These are phyloP conservation scores for Tylopilus vinaceipallidus DNA, from an alignment of 768 basidiomycete genomes.

Conservation along the genomic window DNA sequence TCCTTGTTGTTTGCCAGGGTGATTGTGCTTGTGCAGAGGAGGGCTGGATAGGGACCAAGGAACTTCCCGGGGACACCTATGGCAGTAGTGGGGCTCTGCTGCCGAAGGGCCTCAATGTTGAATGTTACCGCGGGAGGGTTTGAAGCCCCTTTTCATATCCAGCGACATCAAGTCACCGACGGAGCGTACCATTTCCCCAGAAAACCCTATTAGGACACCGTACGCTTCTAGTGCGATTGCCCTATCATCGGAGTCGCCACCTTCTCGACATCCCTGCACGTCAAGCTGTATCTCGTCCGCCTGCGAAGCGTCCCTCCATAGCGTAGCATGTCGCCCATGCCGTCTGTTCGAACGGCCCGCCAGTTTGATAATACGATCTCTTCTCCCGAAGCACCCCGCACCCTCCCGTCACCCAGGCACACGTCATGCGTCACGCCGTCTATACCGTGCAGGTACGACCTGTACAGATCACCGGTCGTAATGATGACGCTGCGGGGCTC, in stretches of 20 bases:
- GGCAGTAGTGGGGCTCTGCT: too few species aligned
- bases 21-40: too few species aligned
- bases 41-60: too few species aligned
- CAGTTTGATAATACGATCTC: conserved; percentile 55
- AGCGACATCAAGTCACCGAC: too few species aligned
- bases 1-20: too few species aligned
- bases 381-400: conserved; percentile 27
- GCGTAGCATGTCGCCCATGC: conserved; percentile 37
- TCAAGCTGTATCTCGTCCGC: conserved; percentile 72
- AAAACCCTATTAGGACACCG: too few species aligned
- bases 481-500: conserved; percentile 86
- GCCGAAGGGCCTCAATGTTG: too few species aligned
- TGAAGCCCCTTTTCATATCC: too few species aligned
- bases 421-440: conserved; percentile 52
- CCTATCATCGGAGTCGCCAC: conserved; percentile 33
- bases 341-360: conserved; percentile 44
- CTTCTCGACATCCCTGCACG: conserved; percentile 78
- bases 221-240: too few species aligned
- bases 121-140: too few species aligned
- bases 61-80: too few species aligned
- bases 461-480: conserved; percentile 68
- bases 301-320: conserved; percentile 56
- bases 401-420: conserved; percentile 27
- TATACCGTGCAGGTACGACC: conserved; percentile 80
- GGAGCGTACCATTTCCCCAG: too few species aligned